These are phyloP conservation scores for Candida freyschussii DNA, from an alignment of 1,139 yeast genomes.

Conservation along the genomic window DNA sequence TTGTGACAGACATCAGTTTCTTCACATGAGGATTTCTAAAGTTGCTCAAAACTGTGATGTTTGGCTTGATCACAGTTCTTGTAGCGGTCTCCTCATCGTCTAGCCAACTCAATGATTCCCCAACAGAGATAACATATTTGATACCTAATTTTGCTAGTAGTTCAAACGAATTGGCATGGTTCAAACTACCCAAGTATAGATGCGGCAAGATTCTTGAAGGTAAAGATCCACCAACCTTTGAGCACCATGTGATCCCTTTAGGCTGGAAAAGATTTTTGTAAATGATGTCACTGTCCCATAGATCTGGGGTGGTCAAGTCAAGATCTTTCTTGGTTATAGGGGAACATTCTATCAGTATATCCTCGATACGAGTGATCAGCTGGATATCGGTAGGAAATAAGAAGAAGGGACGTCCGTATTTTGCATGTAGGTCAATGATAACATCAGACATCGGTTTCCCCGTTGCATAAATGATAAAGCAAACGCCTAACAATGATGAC, in stretches of 20 bases:
- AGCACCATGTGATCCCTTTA: conserved; percentile 22
- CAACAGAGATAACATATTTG: conserved; percentile 76
- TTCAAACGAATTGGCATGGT: conserved; percentile 72
- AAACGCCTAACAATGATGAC: conserved; percentile 66
- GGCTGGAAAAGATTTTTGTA: conserved; percentile 16
- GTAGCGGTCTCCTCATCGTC: conserved; percentile 20
- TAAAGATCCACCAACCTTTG: conserved; percentile 33
- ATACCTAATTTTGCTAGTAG: conserved; percentile 65
- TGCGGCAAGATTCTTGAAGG: conserved; percentile 68
- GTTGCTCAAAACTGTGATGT: conserved; percentile 25
- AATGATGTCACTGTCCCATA: conserved; percentile 15
- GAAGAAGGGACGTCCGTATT: conserved; percentile 74
- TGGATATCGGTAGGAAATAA: conserved; percentile 72
- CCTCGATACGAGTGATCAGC: conserved; percentile 59
- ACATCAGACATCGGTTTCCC: conserved; percentile 47
- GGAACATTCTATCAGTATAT: conserved; percentile 50
- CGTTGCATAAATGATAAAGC: conserved; percentile 65
- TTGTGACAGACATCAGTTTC: conserved; percentile 34
- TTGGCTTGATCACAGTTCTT: conserved; percentile 22
- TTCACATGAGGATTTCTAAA: conserved; percentile 33
- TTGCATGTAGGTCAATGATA: conserved; percentile 52
- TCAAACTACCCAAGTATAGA: conserved; percentile 78
- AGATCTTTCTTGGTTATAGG: conserved; percentile 33
- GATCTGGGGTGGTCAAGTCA: conserved; percentile 11
- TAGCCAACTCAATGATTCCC: conserved; percentile 69